phyloP scores from a whole-genome alignment of 768 basidiomycete genomes.

The Suillus hirtellus region DNA sequence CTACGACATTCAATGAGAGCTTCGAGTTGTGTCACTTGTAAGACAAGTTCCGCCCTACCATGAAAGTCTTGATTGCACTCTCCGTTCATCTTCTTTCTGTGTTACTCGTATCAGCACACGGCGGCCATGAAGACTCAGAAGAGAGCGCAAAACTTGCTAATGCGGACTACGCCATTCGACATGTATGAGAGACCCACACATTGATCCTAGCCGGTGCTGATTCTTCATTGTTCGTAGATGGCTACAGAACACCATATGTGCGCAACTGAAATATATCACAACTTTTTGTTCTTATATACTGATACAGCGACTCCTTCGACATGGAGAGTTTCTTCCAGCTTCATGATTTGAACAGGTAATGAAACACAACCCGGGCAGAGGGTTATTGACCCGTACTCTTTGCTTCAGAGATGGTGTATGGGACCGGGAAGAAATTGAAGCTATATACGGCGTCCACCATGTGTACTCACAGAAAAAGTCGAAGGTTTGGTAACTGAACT shows the following conservation, averaged over 20 bases:
- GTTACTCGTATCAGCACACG: constrained; percentile 51
- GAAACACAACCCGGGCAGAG: constrained; percentile 1
- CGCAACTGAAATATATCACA: constrained; percentile 11
- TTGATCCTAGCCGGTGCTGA: constrained; percentile 17
- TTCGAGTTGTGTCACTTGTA: not conserved
- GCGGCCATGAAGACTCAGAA: constrained; percentile 53
- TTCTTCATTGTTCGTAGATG: constrained; percentile 58
- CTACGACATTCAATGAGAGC: not conserved
- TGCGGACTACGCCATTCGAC: constrained; percentile 77
- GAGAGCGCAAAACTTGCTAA: constrained; percentile 58
- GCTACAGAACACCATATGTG: constrained; percentile 87
- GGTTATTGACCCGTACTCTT: not conserved
- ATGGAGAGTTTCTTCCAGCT: constrained; percentile 90
- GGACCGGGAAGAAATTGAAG: constrained; percentile 88
- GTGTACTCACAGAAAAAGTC: constrained; percentile 83
- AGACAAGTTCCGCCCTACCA: constrained; percentile 26
- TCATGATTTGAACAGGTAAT: constrained; percentile 87
- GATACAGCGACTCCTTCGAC: constrained; percentile 75
- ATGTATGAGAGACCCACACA: constrained; percentile 58
- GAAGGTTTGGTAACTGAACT: constrained; percentile 43
- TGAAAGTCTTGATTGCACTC: constrained; percentile 51
- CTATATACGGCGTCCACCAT: constrained; percentile 95
- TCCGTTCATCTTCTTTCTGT: constrained; percentile 38
- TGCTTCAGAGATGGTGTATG: constrained; percentile 71
- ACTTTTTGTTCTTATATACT: not conserved